phyloP scores from a whole-genome alignment of 371 early-diverging fungal species.

The Umbelopsis sp. region DNA sequence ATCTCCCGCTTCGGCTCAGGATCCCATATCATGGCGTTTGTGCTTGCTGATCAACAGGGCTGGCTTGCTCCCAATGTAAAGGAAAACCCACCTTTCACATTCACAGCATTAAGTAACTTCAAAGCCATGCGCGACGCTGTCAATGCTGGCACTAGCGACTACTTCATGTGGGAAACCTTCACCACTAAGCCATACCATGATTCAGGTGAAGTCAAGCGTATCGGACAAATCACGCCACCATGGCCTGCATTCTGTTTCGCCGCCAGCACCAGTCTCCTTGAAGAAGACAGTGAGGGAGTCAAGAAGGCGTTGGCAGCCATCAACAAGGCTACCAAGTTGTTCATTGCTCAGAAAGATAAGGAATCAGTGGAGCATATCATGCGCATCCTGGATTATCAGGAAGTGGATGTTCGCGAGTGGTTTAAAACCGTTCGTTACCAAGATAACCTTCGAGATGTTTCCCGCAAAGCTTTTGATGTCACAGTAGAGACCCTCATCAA shows the following conservation, averaged over 20 bases:
- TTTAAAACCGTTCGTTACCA: slow-evolving; percentile 71
- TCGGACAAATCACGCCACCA: slow-evolving; percentile 81
- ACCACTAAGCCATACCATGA: slow-evolving; percentile 87
- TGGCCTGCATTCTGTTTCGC: slow-evolving; percentile 91
- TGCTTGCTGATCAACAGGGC: slow-evolving; percentile 71
- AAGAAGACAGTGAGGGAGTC: slow-evolving; percentile 33
- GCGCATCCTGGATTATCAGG: slow-evolving; percentile 58
- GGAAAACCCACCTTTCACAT: slow-evolving; percentile 49
- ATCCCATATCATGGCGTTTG: slow-evolving; percentile 84
- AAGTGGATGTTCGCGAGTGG: slow-evolving; percentile 75
- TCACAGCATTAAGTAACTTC: slow-evolving; percentile 72
- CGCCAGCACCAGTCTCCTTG: slow-evolving; percentile 57
- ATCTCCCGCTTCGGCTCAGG: slow-evolving; percentile 83
- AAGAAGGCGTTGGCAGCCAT: slow-evolving; percentile 48
- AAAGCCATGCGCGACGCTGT: slow-evolving; percentile 77
- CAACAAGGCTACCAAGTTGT: slow-evolving; percentile 43
- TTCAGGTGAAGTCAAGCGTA: slow-evolving; percentile 67
- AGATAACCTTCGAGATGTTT: slow-evolving; percentile 49
- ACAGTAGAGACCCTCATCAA: slow-evolving; percentile 57
- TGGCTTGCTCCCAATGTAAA: slow-evolving; percentile 52
- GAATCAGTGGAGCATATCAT: slow-evolving; percentile 60
- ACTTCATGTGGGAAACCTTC: slow-evolving; percentile 87
- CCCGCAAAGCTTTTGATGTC: slow-evolving; percentile 48
- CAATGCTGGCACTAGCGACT: slow-evolving; percentile 63
- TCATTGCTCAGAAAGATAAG: slow-evolving; percentile 54